Evolutionary conservation across 495 filamentous ascomycete genomes (phyloP).

Genomic region (Neurospora terricola): DNA sequence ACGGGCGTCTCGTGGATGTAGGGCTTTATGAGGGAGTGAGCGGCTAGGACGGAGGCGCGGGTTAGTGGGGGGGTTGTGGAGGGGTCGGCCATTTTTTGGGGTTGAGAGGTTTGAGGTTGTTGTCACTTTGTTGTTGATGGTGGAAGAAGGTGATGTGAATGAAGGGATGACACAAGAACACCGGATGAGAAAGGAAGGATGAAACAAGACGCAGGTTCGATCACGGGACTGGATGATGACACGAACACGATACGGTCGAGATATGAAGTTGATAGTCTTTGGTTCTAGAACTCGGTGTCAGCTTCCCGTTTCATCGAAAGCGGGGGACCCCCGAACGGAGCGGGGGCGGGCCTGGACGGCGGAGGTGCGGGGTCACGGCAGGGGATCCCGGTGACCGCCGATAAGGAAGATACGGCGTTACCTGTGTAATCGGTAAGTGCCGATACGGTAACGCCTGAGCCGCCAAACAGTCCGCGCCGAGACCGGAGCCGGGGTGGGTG

Average conservation of each 20-base stretch:
- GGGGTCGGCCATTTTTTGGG: slow-evolving; percentile 37
- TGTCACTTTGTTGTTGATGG: neutral
- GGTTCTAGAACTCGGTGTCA: neutral
- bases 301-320: neutral
- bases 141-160: neutral
- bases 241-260: neutral
- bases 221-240: neutral
- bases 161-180: neutral
- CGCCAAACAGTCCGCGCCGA: neutral
- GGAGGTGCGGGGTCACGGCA: neutral
- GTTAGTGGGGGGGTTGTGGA: slow-evolving; percentile 50
- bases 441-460: neutral
- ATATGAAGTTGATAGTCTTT: neutral
- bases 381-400: neutral
- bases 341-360: neutral
- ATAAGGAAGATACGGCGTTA: neutral
- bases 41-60: slow-evolving; percentile 55
- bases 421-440: neutral
- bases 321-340: neutral
- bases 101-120: neutral
- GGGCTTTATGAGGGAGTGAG: slow-evolving; percentile 60
- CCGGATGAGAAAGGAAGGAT: neutral
- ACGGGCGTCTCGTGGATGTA: slow-evolving; percentile 80
- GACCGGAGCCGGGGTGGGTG: neutral
- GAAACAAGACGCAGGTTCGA: neutral